Base-by-base conservation (phyloP, 1,139 yeast genomes). In the Blastobotrys indianensis region DNA sequence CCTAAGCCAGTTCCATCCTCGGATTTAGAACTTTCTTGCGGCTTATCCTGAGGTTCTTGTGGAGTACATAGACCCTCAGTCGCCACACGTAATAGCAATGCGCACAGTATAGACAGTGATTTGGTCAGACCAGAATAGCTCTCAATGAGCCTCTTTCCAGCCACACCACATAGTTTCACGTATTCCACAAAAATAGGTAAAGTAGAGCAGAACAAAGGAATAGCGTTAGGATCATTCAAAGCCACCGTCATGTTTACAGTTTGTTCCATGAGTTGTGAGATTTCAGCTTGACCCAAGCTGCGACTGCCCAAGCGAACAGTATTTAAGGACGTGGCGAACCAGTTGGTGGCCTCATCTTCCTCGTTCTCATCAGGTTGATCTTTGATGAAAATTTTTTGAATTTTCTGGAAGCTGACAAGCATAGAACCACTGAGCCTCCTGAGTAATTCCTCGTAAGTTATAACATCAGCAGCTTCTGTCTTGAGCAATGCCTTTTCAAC, bases 51-150 rank as follows among this genome's bases (percentile, higher is more conserved):
- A 11, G 90, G 85, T 16, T 85, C 81, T 58, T 84, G 83, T 25
- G 98, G 98, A 2, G 94, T 78, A 61, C 99, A 94, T 75, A 90
- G 90, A 0, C 99, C 99, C 48, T 83, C 77, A n/a, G 78, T 77
- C 0, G 95, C 80, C 37, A 94, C 67, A 7, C 74, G 74, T 51
- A 74, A 69, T 37, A 92, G 70, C 10, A 80, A 61, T 3, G 74
- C 66, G n/a, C 82, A 60, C 44, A 90, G 67, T 34, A 77, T 69
- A 57, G 69, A 83, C 0, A 87, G 72, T 6, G 90, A 82, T 54
- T 78, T 78, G 6, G 85, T 72, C 11, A 77, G 67, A 33, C 75
- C 73, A 28, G 45, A 35, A 40, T 58, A 54, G 35, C 54, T 43
- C 4, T 34, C 36, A 7, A 51, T 45, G 37, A 53, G 44, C 33